Conservation (phyloP, 2,329 filamentous ascomycete species). For the Fusarium keratoplasticum region DNA sequence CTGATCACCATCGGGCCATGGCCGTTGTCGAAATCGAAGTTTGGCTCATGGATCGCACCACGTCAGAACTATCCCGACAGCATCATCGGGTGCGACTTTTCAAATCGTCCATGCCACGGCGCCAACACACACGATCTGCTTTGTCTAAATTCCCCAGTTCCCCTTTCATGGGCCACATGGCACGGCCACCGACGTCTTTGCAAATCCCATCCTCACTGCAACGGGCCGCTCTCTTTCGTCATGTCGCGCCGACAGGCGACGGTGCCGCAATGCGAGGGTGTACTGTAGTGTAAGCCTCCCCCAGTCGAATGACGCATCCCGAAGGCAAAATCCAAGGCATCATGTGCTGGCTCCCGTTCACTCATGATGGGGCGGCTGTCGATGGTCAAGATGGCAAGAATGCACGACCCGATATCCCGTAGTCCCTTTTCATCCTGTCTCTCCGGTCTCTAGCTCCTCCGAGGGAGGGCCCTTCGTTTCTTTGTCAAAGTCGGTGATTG, state of each 20-base stretch:
- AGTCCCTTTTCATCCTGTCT: constrained; percentile 7
- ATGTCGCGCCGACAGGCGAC: constrained; percentile 21
- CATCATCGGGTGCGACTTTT: constrained; percentile 24
- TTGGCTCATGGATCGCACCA: constrained; percentile 47
- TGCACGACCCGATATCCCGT: constrained; percentile 2
- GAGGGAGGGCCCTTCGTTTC: neutral
- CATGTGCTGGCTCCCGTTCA: constrained; percentile 12
- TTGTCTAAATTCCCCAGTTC: constrained; percentile 22
- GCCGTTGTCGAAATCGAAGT: constrained; percentile 45
- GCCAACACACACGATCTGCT: constrained; percentile 34
- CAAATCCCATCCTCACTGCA: constrained; percentile 15
- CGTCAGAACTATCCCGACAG: constrained; percentile 30
- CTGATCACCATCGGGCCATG: constrained; percentile 44
- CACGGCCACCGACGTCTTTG: constrained; percentile 29
- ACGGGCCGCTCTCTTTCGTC: constrained; percentile 20
- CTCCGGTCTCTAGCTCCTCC: constrained; percentile 13
- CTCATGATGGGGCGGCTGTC: constrained; percentile 13
- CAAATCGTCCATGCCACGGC: constrained; percentile 22
- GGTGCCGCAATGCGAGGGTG: constrained; percentile 1
- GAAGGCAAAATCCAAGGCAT: constrained; percentile 24
- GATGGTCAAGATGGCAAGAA: neutral
- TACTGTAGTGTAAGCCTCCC: neutral
- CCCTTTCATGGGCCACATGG: constrained; percentile 34
- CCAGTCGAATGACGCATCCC: constrained; percentile 26
- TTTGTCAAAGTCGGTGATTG: neutral